Base-by-base conservation (phyloP, 805 yeast genomes). In the Debaryomyces prosopidis region DNA sequence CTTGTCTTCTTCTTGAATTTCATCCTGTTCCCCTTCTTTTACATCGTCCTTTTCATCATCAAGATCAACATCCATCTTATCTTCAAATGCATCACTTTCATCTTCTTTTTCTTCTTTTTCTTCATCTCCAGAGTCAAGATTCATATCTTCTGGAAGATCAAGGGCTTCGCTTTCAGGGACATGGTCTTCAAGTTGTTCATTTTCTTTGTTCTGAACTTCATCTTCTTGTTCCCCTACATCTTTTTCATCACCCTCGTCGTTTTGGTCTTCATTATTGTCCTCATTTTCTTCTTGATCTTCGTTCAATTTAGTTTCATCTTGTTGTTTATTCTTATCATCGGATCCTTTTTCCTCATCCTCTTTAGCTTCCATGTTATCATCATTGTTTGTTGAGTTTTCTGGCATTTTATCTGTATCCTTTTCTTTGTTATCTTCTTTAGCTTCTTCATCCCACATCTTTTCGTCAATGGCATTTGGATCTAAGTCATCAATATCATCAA, bases 381-480 rank as follows among this genome's bases (percentile, higher is more conserved):
- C 80, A 40, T 77, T 81, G 32, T 63, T 64, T n/a, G 59, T 69
- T 2, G 81, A 67, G 46, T 77, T 73, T 10, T 84, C 81, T 3
- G 89, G 83, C 69, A 82, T 67, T 46, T 79, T 72, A 20, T 90
- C 96, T 7, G 91, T 76, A 36, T 89, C 88, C 60, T 90, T 90
- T 57, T 90, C 96, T 58, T 89, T 87, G 16, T 80, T 76, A 51
- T 80, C 80, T 12, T 84, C 89, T 45, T 82, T 77, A 10, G 85
- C 87, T 61, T 92, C 90, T 58, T 91, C 97, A 58, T 92, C 94
- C 96, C 98, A 92, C 96, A 89, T 89, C 68, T 89, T 92, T 53
- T 92, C 97, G 62, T 92, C 98, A 40, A 92, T 82, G 3, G 96
- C 96, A 66, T 90, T 89, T 1, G 96, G 96, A 73, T 91, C 98